Base-by-base conservation (phyloP, 1,284 basidiomycete species). In the Marasmius oreades region DNA sequence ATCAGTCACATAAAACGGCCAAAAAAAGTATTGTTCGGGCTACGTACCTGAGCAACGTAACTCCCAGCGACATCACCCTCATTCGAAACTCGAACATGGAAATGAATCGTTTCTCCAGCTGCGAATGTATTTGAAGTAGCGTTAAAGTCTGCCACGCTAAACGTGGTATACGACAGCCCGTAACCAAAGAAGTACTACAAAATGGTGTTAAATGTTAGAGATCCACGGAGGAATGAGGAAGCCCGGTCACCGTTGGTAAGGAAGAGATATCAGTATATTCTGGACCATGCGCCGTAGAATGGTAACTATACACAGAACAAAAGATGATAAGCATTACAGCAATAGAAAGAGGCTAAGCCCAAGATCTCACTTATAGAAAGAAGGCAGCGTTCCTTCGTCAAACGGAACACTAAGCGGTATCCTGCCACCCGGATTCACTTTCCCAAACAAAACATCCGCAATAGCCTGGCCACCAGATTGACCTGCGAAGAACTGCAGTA, bases 401-500 rank as follows among this genome's bases (percentile, higher is more conserved):
- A 61, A 65, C 3, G 68, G 68, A 5, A 69, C 63, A 48, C 66
- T 67, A 6, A 69, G 52, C 2, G 68, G 63, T 10, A 69, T 59
- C 14, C 67, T 61, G 5, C 62, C 68, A 23, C 67, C 68, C 11
- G 68, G 68, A 48, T 66, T 68, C 57, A 64, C 63, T 26, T 63
- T 55, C 11, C 68, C 68, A 51, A 68, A 68, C 12, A 69, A 56
- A 18, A 66, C 62, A 23, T 69, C 64, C 1, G 66, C 51, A 48
- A 69, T 65, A 10, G 68, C 68, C 47, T 65, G 66, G 12, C 68
- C 68, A 7, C 68, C 68, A 2, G 61, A 64, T 59, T 68, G 68
- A 16, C 68, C 66, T 2, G 67, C 63, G 60, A 68, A 69, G 59
- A 68, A 67, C 67, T 69, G n/a, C n/a, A n/a, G n/a, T n/a, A 46